Percentiles rank a stretch among this genome's conserved stretches.
phyloP scores from a whole-genome alignment of 1,284 basidiomycete species.

The Sporisorium exsertum region DNA sequence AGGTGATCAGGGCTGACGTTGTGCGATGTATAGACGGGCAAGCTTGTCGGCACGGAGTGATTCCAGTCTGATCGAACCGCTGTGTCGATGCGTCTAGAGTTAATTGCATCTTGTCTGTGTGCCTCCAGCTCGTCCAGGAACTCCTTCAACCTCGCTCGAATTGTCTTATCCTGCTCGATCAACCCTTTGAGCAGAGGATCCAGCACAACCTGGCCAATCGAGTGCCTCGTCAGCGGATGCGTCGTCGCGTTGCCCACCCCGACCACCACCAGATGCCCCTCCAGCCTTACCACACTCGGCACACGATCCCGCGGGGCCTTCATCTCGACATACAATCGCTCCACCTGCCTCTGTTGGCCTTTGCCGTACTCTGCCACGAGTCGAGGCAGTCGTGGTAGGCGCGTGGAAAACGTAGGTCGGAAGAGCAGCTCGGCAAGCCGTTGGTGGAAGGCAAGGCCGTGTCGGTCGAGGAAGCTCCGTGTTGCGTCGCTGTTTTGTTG shows the following conservation, averaged over 20 bases:
- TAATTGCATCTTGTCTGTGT: background rate
- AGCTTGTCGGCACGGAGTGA: background rate
- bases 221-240: constrained; percentile 44
- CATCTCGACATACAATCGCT: constrained; percentile 14
- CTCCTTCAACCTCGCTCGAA: constrained; percentile 2
- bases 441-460: constrained; percentile 30
- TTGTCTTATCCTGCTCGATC: constrained; percentile 1
- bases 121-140: constrained; percentile 11
- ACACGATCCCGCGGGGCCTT: constrained; percentile 13
- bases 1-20: background rate
- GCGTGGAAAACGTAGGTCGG: constrained; percentile 17
- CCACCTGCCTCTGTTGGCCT: constrained; percentile 28
- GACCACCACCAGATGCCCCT: constrained; percentile 22
- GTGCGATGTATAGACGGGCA: background rate
- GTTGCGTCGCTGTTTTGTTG: background rate
- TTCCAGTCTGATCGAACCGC: constrained; percentile 13
- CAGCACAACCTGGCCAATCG: constrained; percentile 40
- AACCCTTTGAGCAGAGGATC: constrained; percentile 20
- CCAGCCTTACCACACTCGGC: constrained; percentile 12
- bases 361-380: constrained; percentile 48
- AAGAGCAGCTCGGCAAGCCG: constrained; percentile 28
- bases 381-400: constrained; percentile 7
- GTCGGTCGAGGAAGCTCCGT: constrained; percentile 16
- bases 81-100: background rate
- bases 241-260: constrained; percentile 41